Conservation (phyloP, 2,329 filamentous ascomycete species). For the Aspergillus proliferans region DNA sequence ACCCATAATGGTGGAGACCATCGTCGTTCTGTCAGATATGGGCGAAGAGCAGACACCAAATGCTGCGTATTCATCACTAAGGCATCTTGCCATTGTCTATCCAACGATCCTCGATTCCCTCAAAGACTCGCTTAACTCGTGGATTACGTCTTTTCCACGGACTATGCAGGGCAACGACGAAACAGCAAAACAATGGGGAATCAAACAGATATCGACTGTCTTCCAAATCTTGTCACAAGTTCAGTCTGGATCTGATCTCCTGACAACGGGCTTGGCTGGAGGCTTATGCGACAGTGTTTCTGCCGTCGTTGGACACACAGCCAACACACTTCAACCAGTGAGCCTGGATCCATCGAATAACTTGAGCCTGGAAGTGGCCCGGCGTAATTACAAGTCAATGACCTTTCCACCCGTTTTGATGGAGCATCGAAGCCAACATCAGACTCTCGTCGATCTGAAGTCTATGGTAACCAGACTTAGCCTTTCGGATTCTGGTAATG, state of each 20-base stretch:
- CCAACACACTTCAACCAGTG: slow-evolving; percentile 25
- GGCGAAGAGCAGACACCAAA: slow-evolving; percentile 39
- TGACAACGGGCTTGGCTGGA: slow-evolving; percentile 29
- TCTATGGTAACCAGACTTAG: slow-evolving; percentile 53
- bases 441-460: slow-evolving; percentile 57
- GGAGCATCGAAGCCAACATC: slow-evolving; percentile 58
- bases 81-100: slow-evolving; percentile 58
- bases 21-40: slow-evolving; percentile 61
- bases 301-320: slow-evolving; percentile 37
- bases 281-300: slow-evolving; percentile 69
- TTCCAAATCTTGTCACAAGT: slow-evolving; percentile 60
- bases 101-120: slow-evolving; percentile 57
- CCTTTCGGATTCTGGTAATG: slow-evolving; percentile 36
- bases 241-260: slow-evolving; percentile 41
- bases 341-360: slow-evolving; percentile 11
- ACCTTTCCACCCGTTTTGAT: slow-evolving; percentile 59
- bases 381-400: slow-evolving; percentile 15
- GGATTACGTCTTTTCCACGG: slow-evolving; percentile 73
- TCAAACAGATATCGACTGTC: slow-evolving; percentile 70
- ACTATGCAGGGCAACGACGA: slow-evolving; percentile 82
- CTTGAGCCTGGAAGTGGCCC: slow-evolving; percentile 24
- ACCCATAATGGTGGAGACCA: slow-evolving; percentile 70
- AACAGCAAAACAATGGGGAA: slow-evolving; percentile 61
- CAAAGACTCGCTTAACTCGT: slow-evolving; percentile 68
- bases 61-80: slow-evolving; percentile 41